phyloP scores from a whole-genome alignment of 257 asterid genomes.

The Solanum megistacrolobum region DNA sequence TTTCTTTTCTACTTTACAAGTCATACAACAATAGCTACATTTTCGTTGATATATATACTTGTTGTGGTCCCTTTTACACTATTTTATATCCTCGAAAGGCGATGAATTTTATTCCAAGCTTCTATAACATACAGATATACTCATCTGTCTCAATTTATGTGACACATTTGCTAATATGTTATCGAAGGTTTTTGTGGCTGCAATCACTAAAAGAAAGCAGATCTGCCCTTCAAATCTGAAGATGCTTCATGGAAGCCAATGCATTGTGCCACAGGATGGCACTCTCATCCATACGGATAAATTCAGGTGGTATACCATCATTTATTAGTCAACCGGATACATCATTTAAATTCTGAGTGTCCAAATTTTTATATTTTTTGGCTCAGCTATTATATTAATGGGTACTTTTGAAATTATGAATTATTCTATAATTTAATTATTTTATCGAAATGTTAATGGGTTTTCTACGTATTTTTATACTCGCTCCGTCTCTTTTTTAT shows the following conservation, averaged over 20 bases:
- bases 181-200: conserved; percentile 54
- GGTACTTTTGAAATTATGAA: too few relatives aligned
- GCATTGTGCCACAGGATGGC: conserved; percentile 3
- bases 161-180: neutral
- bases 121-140: neutral
- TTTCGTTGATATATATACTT: neutral
- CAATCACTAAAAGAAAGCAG: conserved; percentile 63
- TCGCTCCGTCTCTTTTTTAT: too few relatives aligned
- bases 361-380: too few relatives aligned
- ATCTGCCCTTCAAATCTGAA: conserved; percentile 50
- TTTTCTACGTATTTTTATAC: neutral
- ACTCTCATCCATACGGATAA: conserved; percentile 49
- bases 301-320: conserved; percentile 25
- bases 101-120: neutral
- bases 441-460: too few relatives aligned
- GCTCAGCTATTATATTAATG: too few relatives aligned
- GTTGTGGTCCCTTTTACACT: neutral
- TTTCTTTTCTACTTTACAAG: neutral
- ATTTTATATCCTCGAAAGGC: neutral
- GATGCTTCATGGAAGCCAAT: conserved; percentile 34
- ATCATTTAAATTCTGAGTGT: too few relatives aligned
- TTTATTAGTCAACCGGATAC: neutral
- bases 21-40: neutral
- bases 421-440: too few relatives aligned
- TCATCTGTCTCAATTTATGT: too few relatives aligned